A percentile compares a stretch with the other conserved stretches of the same genome.
These are phyloP conservation scores for Candida gorgasii DNA, from an alignment of 805 yeast genomes.

Conservation along the genomic window DNA sequence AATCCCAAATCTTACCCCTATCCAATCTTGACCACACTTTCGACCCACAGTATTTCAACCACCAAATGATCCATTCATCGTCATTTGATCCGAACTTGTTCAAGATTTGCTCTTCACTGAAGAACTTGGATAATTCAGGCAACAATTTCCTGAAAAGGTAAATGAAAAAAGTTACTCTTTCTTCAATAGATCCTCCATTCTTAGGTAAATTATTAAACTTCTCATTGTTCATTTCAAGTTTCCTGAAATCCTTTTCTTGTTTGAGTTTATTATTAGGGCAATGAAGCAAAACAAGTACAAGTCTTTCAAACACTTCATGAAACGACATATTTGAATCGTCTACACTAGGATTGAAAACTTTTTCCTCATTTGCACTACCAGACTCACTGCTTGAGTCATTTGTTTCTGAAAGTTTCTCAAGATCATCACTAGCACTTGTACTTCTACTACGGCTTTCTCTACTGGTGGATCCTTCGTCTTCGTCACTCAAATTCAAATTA, in stretches of 20 bases:
- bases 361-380: constrained; percentile 13
- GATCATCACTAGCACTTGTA: not conserved
- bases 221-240: constrained; percentile 14
- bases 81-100: constrained; percentile 57
- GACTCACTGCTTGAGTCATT: too few species aligned
- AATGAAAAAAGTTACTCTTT: constrained; percentile 67
- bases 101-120: constrained; percentile 77
- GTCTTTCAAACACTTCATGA: constrained; percentile 70
- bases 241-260: constrained; percentile 35
- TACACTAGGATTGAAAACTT: not conserved
- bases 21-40: constrained; percentile 80
- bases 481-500: constrained; percentile 18
- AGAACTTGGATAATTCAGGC: constrained; percentile 75
- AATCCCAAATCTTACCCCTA: constrained; percentile 89
- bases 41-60: constrained; percentile 90
- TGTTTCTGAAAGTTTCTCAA: too few species aligned
- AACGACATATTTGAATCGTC: constrained; percentile 46
- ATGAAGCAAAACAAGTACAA: constrained; percentile 73
- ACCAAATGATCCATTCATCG: constrained; percentile 92
- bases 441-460: not conserved
- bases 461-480: constrained; percentile 6
- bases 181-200: constrained; percentile 65
- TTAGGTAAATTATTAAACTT: constrained; percentile 43
- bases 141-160: constrained; percentile 59
- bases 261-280: constrained; percentile 66